A percentile compares a stretch with the other conserved stretches of the same genome.
phyloP scores from a whole-genome alignment of 2,329 filamentous ascomycete genomes.

The Penicillium capsulatum region DNA sequence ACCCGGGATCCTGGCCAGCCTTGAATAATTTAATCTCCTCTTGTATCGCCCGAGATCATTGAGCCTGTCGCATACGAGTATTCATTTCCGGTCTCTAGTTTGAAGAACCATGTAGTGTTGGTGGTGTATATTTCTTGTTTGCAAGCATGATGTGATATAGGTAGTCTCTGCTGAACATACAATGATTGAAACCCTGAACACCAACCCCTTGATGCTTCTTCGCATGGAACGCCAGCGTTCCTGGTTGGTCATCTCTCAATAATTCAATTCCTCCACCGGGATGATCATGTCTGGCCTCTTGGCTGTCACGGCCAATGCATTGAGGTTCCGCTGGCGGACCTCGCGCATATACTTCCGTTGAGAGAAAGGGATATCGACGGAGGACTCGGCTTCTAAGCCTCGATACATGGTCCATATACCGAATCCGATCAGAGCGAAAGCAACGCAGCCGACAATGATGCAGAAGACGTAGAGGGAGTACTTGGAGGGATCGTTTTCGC shows the following conservation, averaged over 20 bases:
- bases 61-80: neutral
- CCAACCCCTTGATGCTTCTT: too few species aligned
- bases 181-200: too few species aligned
- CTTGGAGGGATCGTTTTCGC: conserved; percentile 7
- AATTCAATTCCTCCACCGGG: conserved; percentile 12
- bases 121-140: too few species aligned
- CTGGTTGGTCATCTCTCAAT: conserved; percentile 6
- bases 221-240: too few species aligned
- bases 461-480: conserved; percentile 24
- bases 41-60: neutral
- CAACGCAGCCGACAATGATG: conserved; percentile 29
- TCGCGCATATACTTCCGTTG: conserved; percentile 31
- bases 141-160: too few species aligned
- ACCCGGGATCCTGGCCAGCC: conserved; percentile 1
- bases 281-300: conserved; percentile 20
- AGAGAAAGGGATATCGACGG: conserved; percentile 18
- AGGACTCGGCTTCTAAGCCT: conserved; percentile 13
- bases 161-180: too few species aligned
- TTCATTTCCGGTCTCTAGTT: too few species aligned
- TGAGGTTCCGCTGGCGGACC: conserved; percentile 22
- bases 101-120: too few species aligned
- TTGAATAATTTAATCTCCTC: neutral
- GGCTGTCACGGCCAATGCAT: conserved; percentile 19
- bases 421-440: conserved; percentile 18
- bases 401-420: conserved; percentile 21